Evolutionary conservation across 805 yeast species (phyloP).

Genomic region (Yueomyces sp.): DNA sequence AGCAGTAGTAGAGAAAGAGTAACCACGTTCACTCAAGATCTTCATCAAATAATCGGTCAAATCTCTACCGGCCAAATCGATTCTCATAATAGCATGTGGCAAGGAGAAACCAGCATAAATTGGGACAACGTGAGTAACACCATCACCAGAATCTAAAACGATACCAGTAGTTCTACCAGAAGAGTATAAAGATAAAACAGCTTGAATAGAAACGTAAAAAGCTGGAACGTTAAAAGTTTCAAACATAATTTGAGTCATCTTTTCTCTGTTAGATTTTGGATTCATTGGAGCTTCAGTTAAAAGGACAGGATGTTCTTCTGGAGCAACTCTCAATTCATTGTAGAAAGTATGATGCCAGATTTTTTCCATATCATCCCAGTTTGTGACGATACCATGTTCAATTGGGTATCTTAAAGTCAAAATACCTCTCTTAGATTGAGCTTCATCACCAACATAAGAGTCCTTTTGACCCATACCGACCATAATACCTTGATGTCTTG

Average conservation of each 20-base stretch:
- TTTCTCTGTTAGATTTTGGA: constrained; percentile 99
- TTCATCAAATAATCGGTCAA: constrained; percentile 98
- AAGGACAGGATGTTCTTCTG: constrained; percentile 99
- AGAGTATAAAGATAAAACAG: constrained; percentile 94
- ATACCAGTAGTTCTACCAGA: constrained; percentile 99
- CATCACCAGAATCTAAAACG: constrained; percentile 99
- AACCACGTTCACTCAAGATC: constrained; percentile 97
- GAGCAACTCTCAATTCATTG: constrained; percentile 99
- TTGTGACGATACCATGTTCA: constrained; percentile 99
- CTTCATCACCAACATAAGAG: constrained; percentile 99
- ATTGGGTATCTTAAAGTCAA: constrained; percentile 97
- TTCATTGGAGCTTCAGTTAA: constrained; percentile 99
- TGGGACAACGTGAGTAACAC: constrained; percentile 99
- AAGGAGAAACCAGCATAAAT: constrained; percentile 99
- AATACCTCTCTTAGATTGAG: constrained; percentile 99
- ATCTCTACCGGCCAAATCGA: constrained; percentile 99
- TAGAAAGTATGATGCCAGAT: constrained; percentile 99
- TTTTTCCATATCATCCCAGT: constrained; percentile 99
- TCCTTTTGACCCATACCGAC: constrained; percentile 99
- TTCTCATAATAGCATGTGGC: constrained; percentile 97
- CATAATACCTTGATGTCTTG: constrained; percentile 99
- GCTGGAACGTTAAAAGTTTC: constrained; percentile 99
- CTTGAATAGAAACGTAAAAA: constrained; percentile 97
- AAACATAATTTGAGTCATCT: constrained; percentile 98
- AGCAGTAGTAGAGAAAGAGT: constrained; percentile 96